phyloP scores from a whole-genome alignment of 1,284 basidiomycete species.

The Coniferiporia weirii region DNA sequence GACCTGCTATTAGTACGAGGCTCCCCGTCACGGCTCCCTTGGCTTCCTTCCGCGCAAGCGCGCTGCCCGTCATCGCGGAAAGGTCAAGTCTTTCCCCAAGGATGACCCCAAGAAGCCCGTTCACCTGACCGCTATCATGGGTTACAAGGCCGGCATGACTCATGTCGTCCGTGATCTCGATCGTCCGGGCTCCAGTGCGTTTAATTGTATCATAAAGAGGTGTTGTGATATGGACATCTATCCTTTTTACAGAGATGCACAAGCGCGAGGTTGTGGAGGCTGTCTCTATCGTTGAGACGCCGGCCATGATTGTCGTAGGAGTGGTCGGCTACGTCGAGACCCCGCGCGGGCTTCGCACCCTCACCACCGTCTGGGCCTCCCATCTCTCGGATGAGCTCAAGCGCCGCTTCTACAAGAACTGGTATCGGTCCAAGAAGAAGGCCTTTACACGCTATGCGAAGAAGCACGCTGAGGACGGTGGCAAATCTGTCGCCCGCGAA shows the following conservation, averaged over 20 bases:
- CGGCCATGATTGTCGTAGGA: slow-evolving; percentile 95
- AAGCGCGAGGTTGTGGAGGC: slow-evolving; percentile 99
- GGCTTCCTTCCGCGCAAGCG: slow-evolving; percentile 94
- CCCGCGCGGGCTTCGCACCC: slow-evolving; percentile 92
- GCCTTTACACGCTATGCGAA: slow-evolving; percentile 99
- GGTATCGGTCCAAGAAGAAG: slow-evolving; percentile 99
- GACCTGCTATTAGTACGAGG: slow-evolving; percentile 69
- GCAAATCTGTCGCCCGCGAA: slow-evolving; percentile 91
- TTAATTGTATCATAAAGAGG: slow-evolving; percentile 14
- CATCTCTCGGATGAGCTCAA: slow-evolving; percentile 89
- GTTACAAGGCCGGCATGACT: slow-evolving; percentile 99
- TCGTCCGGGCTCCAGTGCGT: slow-evolving; percentile 94
- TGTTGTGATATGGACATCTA: slow-evolving; percentile 13
- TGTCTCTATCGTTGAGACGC: slow-evolving; percentile 94
- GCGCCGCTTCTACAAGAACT: slow-evolving; percentile 99
- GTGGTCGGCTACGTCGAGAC: slow-evolving; percentile 99
- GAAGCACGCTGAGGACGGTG: slow-evolving; percentile 96
- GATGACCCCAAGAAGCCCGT: slow-evolving; percentile 99
- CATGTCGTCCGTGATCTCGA: slow-evolving; percentile 99
- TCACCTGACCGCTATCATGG: slow-evolving; percentile 97
- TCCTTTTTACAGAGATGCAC: slow-evolving; percentile 80
- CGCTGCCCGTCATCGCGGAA: slow-evolving; percentile 92
- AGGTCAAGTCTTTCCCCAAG: slow-evolving; percentile 98
- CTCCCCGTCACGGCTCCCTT: slow-evolving; percentile 90
- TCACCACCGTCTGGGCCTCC: slow-evolving; percentile 80